Conservation (phyloP, 1,284 basidiomycete genomes). For the Coniferiporia sulphurascens region DNA sequence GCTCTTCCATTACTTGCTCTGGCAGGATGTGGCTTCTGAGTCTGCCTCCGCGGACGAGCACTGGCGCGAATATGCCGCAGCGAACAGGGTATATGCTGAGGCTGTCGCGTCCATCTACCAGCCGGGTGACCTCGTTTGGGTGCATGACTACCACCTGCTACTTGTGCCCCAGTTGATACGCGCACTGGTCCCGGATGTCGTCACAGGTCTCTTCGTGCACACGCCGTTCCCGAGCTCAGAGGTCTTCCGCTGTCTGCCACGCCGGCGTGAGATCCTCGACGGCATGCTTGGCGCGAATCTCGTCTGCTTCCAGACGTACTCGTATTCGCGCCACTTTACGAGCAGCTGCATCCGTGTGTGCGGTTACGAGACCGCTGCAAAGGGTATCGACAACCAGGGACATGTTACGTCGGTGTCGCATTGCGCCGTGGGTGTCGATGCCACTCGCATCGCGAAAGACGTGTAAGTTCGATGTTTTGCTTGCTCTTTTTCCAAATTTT, state of each 20-base stretch:
- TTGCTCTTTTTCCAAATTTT: not conserved
- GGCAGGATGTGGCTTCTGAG: slow-evolving; percentile 89
- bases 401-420: slow-evolving; percentile 83
- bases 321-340: slow-evolving; percentile 93
- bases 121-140: slow-evolving; percentile 89
- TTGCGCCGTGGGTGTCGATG: slow-evolving; percentile 97
- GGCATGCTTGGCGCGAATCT: slow-evolving; percentile 98
- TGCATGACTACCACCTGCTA: slow-evolving; percentile 92
- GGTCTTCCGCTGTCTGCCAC: slow-evolving; percentile 90
- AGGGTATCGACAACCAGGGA: slow-evolving; percentile 81
- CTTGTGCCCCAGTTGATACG: slow-evolving; percentile 86
- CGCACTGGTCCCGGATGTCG: slow-evolving; percentile 69
- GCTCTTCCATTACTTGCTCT: slow-evolving; percentile 96
- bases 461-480: slow-evolving; percentile 42
- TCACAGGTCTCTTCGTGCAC: slow-evolving; percentile 92
- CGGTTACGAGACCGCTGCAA: slow-evolving; percentile 80
- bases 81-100: slow-evolving; percentile 83
- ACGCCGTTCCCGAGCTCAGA: slow-evolving; percentile 97
- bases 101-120: slow-evolving; percentile 73
- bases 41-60: slow-evolving; percentile 79
- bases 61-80: slow-evolving; percentile 82
- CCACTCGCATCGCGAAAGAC: slow-evolving; percentile 83
- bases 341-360: slow-evolving; percentile 95
- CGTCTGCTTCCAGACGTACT: slow-evolving; percentile 94
- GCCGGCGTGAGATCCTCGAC: slow-evolving; percentile 89